phyloP scores from a whole-genome alignment of 2,329 filamentous ascomycete species.

The Ciborinia camelliae region DNA sequence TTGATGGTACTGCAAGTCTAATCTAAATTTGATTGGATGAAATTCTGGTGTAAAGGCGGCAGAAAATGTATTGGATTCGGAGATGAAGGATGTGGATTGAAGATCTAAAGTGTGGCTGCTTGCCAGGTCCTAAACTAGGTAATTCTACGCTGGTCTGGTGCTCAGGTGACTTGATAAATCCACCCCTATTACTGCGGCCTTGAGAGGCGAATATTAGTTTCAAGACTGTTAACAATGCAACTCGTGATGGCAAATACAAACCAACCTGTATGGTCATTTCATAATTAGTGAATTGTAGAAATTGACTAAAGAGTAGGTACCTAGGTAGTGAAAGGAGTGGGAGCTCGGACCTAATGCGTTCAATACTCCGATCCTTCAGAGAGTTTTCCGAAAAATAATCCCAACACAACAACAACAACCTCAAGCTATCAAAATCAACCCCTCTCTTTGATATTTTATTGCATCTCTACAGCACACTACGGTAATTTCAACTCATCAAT shows the following conservation, averaged over 20 bases:
- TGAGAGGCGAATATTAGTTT: neutral
- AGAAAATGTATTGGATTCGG: too few species aligned
- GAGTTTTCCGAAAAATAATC: neutral
- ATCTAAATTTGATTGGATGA: neutral
- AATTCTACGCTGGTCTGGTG: too few species aligned
- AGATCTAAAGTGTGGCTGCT: too few species aligned
- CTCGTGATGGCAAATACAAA: neutral
- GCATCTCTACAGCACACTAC: accelerated
- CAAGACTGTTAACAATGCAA: too few species aligned
- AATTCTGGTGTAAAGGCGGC: neutral
- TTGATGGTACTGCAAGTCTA: too few species aligned
- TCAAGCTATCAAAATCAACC: neutral
- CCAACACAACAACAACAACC: neutral
- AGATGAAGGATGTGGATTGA: too few species aligned
- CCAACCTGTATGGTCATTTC: too few species aligned
- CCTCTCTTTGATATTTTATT: neutral
- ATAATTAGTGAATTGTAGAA: too few species aligned
- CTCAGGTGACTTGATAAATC: too few species aligned
- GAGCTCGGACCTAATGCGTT: neutral
- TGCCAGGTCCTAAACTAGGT: too few species aligned
- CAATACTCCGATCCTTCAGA: too few species aligned
- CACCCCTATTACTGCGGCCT: too few species aligned
- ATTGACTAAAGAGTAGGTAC: neutral
- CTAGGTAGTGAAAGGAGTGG: neutral
- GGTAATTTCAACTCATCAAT: neutral